Base-by-base conservation (phyloP, 23 red algal species). In the Chondrus crispus region DNA sequence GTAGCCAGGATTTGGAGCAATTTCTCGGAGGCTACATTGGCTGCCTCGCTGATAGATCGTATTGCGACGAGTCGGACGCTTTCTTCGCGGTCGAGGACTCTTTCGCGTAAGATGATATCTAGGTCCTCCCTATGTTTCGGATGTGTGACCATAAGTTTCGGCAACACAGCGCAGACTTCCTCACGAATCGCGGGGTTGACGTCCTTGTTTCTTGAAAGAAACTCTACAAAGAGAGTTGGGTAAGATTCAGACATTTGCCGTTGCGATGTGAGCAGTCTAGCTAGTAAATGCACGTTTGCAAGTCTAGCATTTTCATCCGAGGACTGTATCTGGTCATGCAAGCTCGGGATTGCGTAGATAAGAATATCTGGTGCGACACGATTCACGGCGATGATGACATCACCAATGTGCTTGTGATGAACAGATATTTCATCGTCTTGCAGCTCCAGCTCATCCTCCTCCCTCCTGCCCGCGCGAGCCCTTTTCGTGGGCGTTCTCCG, bases 261-360 rank as follows among this genome's bases (percentile, higher is more conserved):
- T 45, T 77, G 60, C 9, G 89, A 73, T 2, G 89, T 82, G 77
- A 92, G 84, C 11, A 92, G 46, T 20, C 62, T 24, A 10, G 89
- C 50, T 5, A 92, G 62, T 8, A 92, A 46, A 22, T 77, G 76
- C 7, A 84, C 89, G 66, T 55, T 75, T 49, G 63, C 77, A 2
- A 81, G 62, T 57, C 89, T 75, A 46, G 74, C 69, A 13, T 8
- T 28, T 30, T 74, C 58, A 55, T 92, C 89, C 16, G 76, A 29
- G 44, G 89, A 81, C 12, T 38, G 73, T 46, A 92, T 60, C 4
- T 51, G 77, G 18, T 42, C 51, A 28, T 92, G 76, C 37, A 92
- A 46, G 69, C 69, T 92, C 9, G 89, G 89, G 47, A 92, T 71
- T 55, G 84, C 89, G 46, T 92, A 92, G 18, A 92, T 92, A 43